phyloP scores from a whole-genome alignment of 1,284 basidiomycete species.

The Trametes pubescens region DNA sequence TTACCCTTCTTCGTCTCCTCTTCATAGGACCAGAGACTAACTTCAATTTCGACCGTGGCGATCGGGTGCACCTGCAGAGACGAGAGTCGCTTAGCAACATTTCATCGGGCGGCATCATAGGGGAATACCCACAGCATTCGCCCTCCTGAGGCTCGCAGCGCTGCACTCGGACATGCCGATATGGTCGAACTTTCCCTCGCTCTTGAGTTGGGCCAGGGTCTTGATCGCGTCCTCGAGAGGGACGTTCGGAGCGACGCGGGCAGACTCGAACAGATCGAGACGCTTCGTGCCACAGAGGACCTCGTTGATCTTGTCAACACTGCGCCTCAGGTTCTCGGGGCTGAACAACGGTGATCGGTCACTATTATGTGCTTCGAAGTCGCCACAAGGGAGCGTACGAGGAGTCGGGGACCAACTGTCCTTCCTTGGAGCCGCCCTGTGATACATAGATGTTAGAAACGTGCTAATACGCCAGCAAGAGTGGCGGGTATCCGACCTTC shows the following conservation, averaged over 20 bases:
- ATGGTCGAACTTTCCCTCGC: slow-evolving; percentile 46
- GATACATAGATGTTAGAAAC: neutral
- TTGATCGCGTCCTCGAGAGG: slow-evolving; percentile 43
- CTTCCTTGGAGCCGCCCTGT: slow-evolving; percentile 48
- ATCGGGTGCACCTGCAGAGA: slow-evolving; percentile 47
- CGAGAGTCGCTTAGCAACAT: no score
- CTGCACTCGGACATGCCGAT: slow-evolving; percentile 58
- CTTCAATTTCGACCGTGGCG: slow-evolving; percentile 59
- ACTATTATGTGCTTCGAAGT: neutral
- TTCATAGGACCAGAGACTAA: slow-evolving; percentile 59
- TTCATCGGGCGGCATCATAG: no score
- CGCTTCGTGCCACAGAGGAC: slow-evolving; percentile 51
- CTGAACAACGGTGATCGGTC: slow-evolving; percentile 29
- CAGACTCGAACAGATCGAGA: slow-evolving; percentile 54
- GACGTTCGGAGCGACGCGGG: slow-evolving; percentile 44
- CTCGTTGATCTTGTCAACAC: slow-evolving; percentile 48
- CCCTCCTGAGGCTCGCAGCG: slow-evolving; percentile 56
- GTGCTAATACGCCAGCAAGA: no score
- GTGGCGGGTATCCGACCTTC: neutral
- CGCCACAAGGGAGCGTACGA: slow-evolving; percentile 36
- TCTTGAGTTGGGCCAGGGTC: slow-evolving; percentile 26
- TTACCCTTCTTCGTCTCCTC: slow-evolving; percentile 52
- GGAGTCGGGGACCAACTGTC: slow-evolving; percentile 31
- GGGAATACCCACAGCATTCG: slow-evolving; percentile 26
- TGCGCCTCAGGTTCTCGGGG: slow-evolving; percentile 50